Base-by-base conservation (phyloP, 805 yeast species). In the Candida vartiovaarae region DNA sequence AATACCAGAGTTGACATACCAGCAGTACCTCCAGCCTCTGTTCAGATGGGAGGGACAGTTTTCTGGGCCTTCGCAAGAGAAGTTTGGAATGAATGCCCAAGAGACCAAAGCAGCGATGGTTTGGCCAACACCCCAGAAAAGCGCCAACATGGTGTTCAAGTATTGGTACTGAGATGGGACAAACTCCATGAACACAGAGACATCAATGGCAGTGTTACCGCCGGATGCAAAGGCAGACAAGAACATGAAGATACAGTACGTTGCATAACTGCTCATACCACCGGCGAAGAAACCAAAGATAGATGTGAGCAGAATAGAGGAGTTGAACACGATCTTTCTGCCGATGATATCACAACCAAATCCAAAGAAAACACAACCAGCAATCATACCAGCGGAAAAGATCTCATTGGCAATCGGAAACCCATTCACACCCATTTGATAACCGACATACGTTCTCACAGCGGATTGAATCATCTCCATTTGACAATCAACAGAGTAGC, bases 91-190 rank as follows among this genome's bases (percentile, higher is more conserved):
- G 42, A 72, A 72, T 1, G 76, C 81, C 77, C 79, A 77, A 2
- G 78, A 68, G 33, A 75, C 52, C 36, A 75, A 53, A 36, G 64
- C 63, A 7, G 77, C 72, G 35, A 76, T 64, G 4, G 78, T 69
- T 52, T 75, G 80, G 41, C 81, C 82, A 38, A 77, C 65, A 42
- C 80, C 76, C 82, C 82, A 77, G 69, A 66, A 78, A 38, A 68
- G 60, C 26, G 78, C 74, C 62, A 76, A 67, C 11, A 71, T 59
- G 3, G 80, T 74, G 41, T 71, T 67, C 47, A 75, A 53, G 63
- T 66, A 74, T 50, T 75, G 78, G 50, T 72, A 62, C 41, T 66
- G 71, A 34, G 66, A 62, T 5, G 81, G 80, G 38, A 75, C 57
- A 46, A 65, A 73, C 51, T 74, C 78, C 39, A 74, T 54, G 49